Evolutionary conservation across 2,329 filamentous ascomycete species (phyloP).

Genomic region (Aspergillus ibericus): DNA sequence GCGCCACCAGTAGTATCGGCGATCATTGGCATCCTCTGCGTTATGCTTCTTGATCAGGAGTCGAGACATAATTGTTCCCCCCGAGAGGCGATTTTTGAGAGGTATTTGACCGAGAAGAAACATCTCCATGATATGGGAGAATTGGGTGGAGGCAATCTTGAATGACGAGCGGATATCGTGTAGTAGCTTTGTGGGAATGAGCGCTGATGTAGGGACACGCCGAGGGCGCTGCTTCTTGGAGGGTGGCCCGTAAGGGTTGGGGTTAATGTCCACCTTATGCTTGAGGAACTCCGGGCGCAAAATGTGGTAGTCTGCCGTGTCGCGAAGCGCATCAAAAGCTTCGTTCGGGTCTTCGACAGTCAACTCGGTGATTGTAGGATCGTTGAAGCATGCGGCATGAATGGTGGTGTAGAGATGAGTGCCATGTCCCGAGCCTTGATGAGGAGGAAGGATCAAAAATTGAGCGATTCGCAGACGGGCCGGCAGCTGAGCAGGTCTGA

Average conservation of each 20-base stretch:
- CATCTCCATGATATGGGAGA: constrained; percentile 63
- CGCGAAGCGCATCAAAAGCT: constrained; percentile 64
- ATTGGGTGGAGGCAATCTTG: constrained; percentile 63
- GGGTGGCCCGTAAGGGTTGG: constrained; percentile 39
- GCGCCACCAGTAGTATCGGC: constrained; percentile 66
- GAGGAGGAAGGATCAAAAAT: constrained; percentile 86
- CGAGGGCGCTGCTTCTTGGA: constrained; percentile 39
- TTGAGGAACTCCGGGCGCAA: constrained; percentile 54
- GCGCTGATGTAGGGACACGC: constrained; percentile 51
- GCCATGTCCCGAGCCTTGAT: constrained; percentile 78
- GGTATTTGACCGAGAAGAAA: constrained; percentile 61
- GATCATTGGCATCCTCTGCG: constrained; percentile 55
- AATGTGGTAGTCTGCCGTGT: constrained; percentile 60
- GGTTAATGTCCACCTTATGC: constrained; percentile 50
- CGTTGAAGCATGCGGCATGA: constrained; percentile 66
- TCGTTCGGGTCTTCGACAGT: constrained; percentile 91
- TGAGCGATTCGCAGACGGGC: constrained; percentile 86
- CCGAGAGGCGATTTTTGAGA: constrained; percentile 45
- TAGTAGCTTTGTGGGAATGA: constrained; percentile 55
- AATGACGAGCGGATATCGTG: constrained; percentile 51
- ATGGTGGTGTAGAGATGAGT: constrained; percentile 78
- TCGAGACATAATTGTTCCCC: constrained; percentile 54
- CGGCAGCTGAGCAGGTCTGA: constrained; percentile 62
- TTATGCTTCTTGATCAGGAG: constrained; percentile 48
- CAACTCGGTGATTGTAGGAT: constrained; percentile 73